Conservation (phyloP, 108 stramenopile genomes). For the Conticribra weissflogii region DNA sequence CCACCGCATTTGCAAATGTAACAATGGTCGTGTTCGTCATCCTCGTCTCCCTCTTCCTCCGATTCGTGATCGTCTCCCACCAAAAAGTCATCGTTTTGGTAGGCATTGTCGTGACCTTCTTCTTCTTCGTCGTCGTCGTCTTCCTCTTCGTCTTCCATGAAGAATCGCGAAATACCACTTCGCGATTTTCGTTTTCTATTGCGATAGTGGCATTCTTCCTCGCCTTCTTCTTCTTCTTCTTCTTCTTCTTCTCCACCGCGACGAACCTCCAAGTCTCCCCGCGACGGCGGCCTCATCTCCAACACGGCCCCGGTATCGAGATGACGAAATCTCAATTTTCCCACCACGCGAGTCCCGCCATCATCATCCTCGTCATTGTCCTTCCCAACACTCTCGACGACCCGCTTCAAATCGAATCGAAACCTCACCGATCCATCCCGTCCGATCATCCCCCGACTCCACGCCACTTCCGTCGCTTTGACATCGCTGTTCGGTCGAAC, state of each 20-base stretch:
- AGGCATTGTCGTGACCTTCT: slow-evolving; percentile 47
- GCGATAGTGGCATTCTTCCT: too few relatives aligned
- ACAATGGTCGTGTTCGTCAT: slow-evolving; percentile 49
- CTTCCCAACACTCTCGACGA: too few relatives aligned
- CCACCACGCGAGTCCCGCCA: neutral
- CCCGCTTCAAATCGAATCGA: slow-evolving; percentile 33
- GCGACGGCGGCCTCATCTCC: slow-evolving; percentile 51
- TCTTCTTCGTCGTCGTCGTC: slow-evolving; percentile 54
- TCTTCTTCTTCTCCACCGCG: slow-evolving; percentile 10
- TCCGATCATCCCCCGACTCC: slow-evolving; percentile 44
- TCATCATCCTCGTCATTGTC: slow-evolving; percentile 13
- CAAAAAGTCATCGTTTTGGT: slow-evolving; percentile 63
- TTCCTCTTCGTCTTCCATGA: slow-evolving; percentile 15
- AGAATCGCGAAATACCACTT: slow-evolving; percentile 22
- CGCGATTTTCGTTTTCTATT: slow-evolving; percentile 1
- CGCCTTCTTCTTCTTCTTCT: slow-evolving; percentile 31
- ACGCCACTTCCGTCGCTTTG: slow-evolving; percentile 20
- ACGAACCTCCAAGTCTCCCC: neutral
- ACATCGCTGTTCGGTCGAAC: slow-evolving; percentile 1
- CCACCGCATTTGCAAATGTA: slow-evolving; percentile 57
- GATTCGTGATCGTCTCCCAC: slow-evolving; percentile 37
- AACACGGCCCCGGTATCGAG: slow-evolving; percentile 54
- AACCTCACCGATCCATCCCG: slow-evolving; percentile 42
- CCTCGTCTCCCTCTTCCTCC: slow-evolving; percentile 27
- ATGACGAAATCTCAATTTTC: slow-evolving; percentile 55